phyloP scores from a whole-genome alignment of 2,329 filamentous ascomycete species.

The Xylaria sp. region DNA sequence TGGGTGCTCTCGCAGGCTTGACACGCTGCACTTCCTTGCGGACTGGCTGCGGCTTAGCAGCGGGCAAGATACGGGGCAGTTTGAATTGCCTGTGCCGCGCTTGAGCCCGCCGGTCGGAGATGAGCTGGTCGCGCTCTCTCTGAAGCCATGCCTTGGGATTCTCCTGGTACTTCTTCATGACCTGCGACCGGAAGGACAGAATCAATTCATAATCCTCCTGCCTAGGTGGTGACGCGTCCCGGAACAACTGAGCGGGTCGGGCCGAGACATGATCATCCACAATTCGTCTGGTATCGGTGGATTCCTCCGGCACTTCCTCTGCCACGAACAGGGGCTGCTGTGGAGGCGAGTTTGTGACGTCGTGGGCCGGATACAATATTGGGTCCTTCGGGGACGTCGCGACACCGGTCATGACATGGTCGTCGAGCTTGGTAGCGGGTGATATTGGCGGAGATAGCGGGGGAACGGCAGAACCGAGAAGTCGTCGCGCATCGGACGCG shows the following conservation, averaged over 20 bases:
- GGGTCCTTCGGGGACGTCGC: constrained; percentile 60
- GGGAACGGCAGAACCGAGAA: constrained; percentile 52
- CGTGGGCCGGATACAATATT: constrained; percentile 65
- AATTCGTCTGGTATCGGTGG: constrained; percentile 56
- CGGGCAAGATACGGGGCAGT: constrained; percentile 55
- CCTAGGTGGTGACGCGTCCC: constrained; percentile 57
- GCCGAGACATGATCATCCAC: constrained; percentile 62
- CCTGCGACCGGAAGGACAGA: constrained; percentile 62
- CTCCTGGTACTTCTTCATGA: constrained; percentile 57
- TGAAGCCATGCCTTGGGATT: constrained; percentile 61
- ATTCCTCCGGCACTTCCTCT: constrained; percentile 50
- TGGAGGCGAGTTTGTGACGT: constrained; percentile 53
- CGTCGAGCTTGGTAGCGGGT: constrained; percentile 57
- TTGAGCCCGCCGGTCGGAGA: constrained; percentile 58
- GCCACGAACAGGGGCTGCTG: constrained; percentile 62
- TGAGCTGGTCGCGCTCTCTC: constrained; percentile 61
- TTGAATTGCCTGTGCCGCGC: constrained; percentile 51
- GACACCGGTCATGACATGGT: constrained; percentile 39
- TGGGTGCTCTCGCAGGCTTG: constrained; percentile 49
- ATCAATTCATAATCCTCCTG: constrained; percentile 64
- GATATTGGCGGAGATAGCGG: constrained; percentile 69
- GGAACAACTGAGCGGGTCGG: constrained; percentile 56
- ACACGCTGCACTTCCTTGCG: constrained; percentile 48
- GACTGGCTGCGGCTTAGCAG: constrained; percentile 52
- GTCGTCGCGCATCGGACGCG: constrained; percentile 47